Conservation (phyloP, 1,139 yeast species). For the Candida glucosophila region DNA sequence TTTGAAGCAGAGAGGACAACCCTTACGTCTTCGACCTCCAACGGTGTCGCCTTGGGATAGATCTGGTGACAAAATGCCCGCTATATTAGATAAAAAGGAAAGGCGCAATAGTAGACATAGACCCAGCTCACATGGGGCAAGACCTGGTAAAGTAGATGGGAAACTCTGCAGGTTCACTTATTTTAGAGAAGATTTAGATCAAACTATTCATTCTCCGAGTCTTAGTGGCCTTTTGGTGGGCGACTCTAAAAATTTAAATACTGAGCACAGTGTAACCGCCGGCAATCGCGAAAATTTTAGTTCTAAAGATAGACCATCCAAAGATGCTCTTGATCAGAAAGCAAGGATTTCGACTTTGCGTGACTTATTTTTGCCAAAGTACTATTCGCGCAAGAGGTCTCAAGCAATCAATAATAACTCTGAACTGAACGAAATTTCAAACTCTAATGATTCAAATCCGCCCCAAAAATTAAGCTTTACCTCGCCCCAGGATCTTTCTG, state of each 20-base stretch:
- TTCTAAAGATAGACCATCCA: no score
- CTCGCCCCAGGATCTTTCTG: constrained; percentile 1
- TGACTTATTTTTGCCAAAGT: constrained; percentile 23
- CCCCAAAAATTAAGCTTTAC: no score
- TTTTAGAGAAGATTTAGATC: constrained; percentile 80
- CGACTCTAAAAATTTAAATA: constrained; percentile 1
- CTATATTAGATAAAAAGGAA: constrained; percentile 17
- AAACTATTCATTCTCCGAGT: constrained; percentile 85
- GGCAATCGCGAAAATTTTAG: neutral
- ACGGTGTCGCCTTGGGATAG: constrained; percentile 73
- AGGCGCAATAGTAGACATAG: constrained; percentile 1
- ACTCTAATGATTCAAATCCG: constrained; percentile 4
- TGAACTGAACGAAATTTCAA: constrained; percentile 2
- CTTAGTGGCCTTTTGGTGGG: constrained; percentile 61
- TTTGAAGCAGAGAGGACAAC: constrained; percentile 27
- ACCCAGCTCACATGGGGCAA: constrained; percentile 3
- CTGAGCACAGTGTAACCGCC: constrained; percentile 4
- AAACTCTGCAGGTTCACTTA: constrained; percentile 65
- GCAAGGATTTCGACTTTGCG: constrained; percentile 13
- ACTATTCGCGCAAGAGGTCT: constrained; percentile 8
- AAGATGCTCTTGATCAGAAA: no score
- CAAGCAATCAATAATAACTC: constrained; percentile 5
- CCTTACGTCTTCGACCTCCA: constrained; percentile 62
- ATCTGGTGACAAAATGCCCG: constrained; percentile 21
- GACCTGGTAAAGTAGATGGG: constrained; percentile 13